A percentile compares a stretch with the other conserved stretches of the same genome.
These are phyloP conservation scores for Boletus sp. DNA, from an alignment of 768 basidiomycete species.

Conservation along the genomic window DNA sequence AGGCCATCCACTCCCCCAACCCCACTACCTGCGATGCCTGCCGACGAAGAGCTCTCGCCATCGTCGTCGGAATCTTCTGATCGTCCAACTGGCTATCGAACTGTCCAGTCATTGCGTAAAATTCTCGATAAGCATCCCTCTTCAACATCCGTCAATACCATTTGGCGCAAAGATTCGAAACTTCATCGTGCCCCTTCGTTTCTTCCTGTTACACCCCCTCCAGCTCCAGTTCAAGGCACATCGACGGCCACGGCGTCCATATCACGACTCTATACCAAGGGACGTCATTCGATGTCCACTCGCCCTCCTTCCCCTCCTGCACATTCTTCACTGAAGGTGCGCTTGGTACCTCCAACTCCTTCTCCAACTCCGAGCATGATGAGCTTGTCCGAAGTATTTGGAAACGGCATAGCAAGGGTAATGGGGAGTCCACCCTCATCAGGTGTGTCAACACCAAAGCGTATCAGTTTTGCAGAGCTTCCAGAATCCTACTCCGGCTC, in stretches of 20 bases:
- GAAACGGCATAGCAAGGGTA: conserved; percentile 27
- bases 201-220: conserved; percentile 44
- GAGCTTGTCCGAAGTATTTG: conserved; percentile 28
- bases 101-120: conserved; percentile 63
- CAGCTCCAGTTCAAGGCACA: conserved; percentile 54
- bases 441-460: conserved; percentile 59
- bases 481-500: conserved; percentile 60
- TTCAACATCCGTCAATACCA: conserved; percentile 23
- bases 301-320: conserved; percentile 59
- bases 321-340: conserved; percentile 44
- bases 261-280: conserved; percentile 71
- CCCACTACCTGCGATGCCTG: conserved; percentile 50
- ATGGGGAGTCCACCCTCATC: conserved; percentile 45
- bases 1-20: conserved; percentile 13
- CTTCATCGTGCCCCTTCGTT: conserved; percentile 19
- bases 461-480: conserved; percentile 75
- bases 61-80: conserved; percentile 55
- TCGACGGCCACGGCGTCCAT: conserved; percentile 76
- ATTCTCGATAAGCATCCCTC: conserved; percentile 57
- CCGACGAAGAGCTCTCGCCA: conserved; percentile 51
- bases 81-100: conserved; percentile 51
- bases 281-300: conserved; percentile 56
- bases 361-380: conserved; percentile 33
- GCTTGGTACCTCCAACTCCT: conserved; percentile 36
- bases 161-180: conserved; percentile 11